Conservation (phyloP, 345 rosid genomes). For the Arabidopsis suecica region DNA sequence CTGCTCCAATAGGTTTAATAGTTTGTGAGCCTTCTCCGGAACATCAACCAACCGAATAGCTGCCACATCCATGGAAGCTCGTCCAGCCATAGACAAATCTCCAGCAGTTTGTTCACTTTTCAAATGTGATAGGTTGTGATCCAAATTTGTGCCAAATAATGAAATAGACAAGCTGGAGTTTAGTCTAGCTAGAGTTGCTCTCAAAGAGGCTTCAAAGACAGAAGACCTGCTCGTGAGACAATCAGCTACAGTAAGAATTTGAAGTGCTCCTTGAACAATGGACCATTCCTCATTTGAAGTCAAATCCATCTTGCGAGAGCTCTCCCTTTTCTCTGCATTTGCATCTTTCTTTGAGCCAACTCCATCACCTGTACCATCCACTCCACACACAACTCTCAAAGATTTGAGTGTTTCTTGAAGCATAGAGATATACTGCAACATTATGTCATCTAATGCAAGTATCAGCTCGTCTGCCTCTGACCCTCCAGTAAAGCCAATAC, state of each 20-base stretch:
- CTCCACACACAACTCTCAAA: constrained; percentile 87
- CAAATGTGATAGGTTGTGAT: constrained; percentile 67
- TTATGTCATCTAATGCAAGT: constrained; percentile 87
- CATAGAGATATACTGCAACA: constrained; percentile 90
- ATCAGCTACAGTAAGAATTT: constrained; percentile 94
- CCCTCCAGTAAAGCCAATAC: constrained; percentile 91
- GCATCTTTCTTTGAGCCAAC: constrained; percentile 65
- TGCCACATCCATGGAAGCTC: constrained; percentile 92
- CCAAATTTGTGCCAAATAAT: constrained; percentile 70
- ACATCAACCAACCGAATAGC: constrained; percentile 80
- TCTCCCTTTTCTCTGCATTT: constrained; percentile 54
- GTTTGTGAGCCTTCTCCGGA: constrained; percentile 85
- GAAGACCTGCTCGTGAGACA: constrained; percentile 94
- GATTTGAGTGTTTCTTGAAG: constrained; percentile 95
- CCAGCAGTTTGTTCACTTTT: constrained; percentile 55
- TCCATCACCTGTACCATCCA: constrained; percentile 67
- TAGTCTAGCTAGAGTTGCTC: constrained; percentile 90
- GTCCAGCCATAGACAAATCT: constrained; percentile 64
- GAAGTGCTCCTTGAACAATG: constrained; percentile 94
- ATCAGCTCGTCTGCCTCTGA: constrained; percentile 96
- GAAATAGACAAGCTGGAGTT: constrained; percentile 85
- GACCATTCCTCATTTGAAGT: constrained; percentile 98
- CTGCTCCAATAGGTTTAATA: constrained; percentile 89
- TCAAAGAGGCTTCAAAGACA: constrained; percentile 91
- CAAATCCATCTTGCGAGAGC: constrained; percentile 64